phyloP scores from a whole-genome alignment of 805 yeast genomes.

The Scheffersomyces amazonensis region DNA sequence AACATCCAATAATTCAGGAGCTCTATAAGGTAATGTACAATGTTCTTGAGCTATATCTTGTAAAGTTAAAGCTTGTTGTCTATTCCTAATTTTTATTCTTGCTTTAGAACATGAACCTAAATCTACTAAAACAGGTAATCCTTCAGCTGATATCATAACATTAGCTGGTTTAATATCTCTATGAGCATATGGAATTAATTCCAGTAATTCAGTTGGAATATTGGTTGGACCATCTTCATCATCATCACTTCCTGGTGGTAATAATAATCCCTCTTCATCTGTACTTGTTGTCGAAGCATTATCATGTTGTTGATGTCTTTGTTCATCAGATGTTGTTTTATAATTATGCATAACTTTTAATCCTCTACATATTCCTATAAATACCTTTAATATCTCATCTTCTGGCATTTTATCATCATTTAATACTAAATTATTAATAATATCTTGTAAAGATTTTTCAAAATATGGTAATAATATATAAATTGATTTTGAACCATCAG shows the following conservation, averaged over 20 bases:
- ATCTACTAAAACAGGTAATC: constrained; percentile 77
- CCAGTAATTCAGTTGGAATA: constrained; percentile 47
- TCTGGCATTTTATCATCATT: constrained; percentile 55
- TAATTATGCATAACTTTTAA: constrained; percentile 72
- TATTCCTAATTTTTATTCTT: constrained; percentile 46
- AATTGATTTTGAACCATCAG: constrained; percentile 77
- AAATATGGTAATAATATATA: constrained; percentile 80
- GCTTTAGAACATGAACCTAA: constrained; percentile 78
- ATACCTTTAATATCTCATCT: constrained; percentile 56
- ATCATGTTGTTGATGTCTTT: constrained; percentile 11
- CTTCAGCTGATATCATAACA: constrained; percentile 73
- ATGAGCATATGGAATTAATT: constrained; percentile 73
- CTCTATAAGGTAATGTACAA: constrained; percentile 82
- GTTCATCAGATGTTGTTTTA: constrained; percentile 17
- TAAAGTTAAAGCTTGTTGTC: constrained; percentile 70
- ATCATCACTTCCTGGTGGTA: constrained; percentile 1
- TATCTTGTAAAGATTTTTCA: constrained; percentile 71
- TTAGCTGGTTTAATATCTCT: constrained; percentile 89
- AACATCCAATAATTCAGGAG: constrained; percentile 86
- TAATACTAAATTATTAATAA: constrained; percentile 63
- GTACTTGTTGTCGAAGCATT: constrained; percentile 15
- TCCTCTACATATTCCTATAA: constrained; percentile 73
- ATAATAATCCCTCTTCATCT: constrained; percentile 3
- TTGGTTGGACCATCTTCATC: constrained; percentile 1
- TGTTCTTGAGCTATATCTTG: constrained; percentile 83